Evolutionary conservation across 495 filamentous ascomycete genomes (phyloP), one percentile per base, ranked within the genome.

Genomic region (Trichoderma virens): DNA sequence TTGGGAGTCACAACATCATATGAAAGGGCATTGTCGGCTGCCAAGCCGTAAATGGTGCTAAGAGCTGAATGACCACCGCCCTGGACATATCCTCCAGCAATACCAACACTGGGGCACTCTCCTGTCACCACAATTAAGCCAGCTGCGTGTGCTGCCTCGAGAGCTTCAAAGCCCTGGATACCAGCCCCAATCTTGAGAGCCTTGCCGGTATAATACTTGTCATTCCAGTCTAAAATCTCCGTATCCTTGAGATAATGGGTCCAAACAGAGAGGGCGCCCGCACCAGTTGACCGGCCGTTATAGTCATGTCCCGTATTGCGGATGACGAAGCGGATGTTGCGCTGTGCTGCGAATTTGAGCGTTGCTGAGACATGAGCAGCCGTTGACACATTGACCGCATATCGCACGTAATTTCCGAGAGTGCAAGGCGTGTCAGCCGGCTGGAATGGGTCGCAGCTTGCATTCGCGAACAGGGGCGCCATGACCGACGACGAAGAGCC

Each of bases 51-150:
- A 5, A 68, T 72, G 0, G 82, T 79, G 6, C 69, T 68, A 0
- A 90, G 72, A 0, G 81, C 69, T 2, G 76, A 78, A 66, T 87
- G 83, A 0, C 88, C 88, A 14, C 83, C 86, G 2, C 85, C 85
- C 65, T 83, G 80, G 8, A 74, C 81, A 66, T 82, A 83, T 7
- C 80, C 78, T 30, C 75, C 82, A 3, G 71, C 76, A 23, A 74
- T 45, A n/a, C 79, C 79, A 16, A 83, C 82, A 1, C 76, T 80
- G 0, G 75, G 72, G 66, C 80, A 83, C 56, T 80, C 76, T 8
- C 80, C 80, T 16, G 78, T 82, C 18, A 87, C 78, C n/a, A 81
- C 77, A 4, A 76, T 75, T 25, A 83, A 71, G 5, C 79, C 79
- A 25, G 77, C 64, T 20, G 70, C 67, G 41, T 78, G 65, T 14